Percentiles rank a stretch among this genome's conserved stretches.
Evolutionary conservation across 2,329 filamentous ascomycete species (phyloP).

Genomic region (Mycogone perniciosa): DNA sequence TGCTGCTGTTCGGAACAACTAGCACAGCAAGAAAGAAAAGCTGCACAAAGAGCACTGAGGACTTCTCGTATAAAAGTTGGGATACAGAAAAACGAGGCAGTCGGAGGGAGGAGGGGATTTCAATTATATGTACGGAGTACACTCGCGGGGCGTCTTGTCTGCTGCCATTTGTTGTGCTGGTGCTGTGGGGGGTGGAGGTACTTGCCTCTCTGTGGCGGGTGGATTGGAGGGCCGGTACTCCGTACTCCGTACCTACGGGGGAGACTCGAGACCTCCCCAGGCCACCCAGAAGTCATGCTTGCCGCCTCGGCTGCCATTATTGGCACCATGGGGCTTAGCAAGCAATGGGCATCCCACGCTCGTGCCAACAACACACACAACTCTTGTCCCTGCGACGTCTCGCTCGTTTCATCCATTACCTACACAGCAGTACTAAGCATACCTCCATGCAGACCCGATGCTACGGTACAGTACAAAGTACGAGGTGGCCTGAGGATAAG

Average conservation of each 20-base stretch:
- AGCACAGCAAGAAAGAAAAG: slow-evolving; percentile 1
- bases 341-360: too few species aligned
- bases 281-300: slow-evolving; percentile 11
- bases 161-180: slow-evolving; percentile 18
- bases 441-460: too few species aligned
- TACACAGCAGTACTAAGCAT: too few species aligned
- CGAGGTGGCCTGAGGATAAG: too few species aligned
- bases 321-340: neutral
- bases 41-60: slow-evolving; percentile 1
- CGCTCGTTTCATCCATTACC: too few species aligned
- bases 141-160: slow-evolving; percentile 18
- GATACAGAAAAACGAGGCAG: slow-evolving; percentile 15
- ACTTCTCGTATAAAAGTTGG: slow-evolving; percentile 6
- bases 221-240: neutral
- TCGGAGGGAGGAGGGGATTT: slow-evolving; percentile 21
- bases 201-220: neutral
- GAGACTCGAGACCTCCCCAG: neutral
- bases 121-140: slow-evolving; percentile 21
- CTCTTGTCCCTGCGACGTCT: too few species aligned
- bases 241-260: neutral
- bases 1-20: neutral
- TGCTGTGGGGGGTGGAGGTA: slow-evolving; percentile 14
- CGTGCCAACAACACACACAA: too few species aligned
- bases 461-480: too few species aligned
- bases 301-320: neutral